Evolutionary conservation across 768 basidiomycete species (phyloP), one percentile per base, ranked within the genome.

Genomic region (Pisolithus sp.): DNA sequence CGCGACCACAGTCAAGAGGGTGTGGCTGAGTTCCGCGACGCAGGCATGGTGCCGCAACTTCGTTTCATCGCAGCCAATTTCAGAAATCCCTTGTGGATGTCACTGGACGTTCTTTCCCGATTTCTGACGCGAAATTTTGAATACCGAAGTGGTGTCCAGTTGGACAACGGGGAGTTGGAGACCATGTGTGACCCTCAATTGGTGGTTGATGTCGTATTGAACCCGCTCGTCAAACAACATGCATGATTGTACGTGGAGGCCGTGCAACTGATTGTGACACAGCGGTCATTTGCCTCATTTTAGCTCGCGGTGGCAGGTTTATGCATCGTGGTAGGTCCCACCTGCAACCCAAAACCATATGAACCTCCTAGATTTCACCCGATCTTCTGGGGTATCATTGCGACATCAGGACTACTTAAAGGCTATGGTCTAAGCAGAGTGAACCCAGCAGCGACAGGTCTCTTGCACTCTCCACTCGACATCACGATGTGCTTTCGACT

Each of bases 401-500:
- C 43, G 24, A 31, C 49, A 1, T 38, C 51, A 20, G 30, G 20
- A 31, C 62, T 67, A 67, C 59, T 56, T 65, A 65, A 53, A 58
- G 57, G 51, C 26, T 41, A 21, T 2, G 39, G 42, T n/a, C 31
- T 48, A 28, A 48, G 18, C 13, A 40, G 42, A 13, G 43, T 50
- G 44, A 17, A 7, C 44, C 28, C 46, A 8, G 18, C 50, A 50
- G 20, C 50, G 37, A 52, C 49, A 54, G n/a, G 46, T 45, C 26
- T 48, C 13, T 39, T 38, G n/a, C 18, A 24, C 20, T 55, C 38
- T 42, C 44, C 52, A 48, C 23, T 34, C 49, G 31, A 31, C 28
- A 44, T 44, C 34, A 49, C 5, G 23, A 73, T 73, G 70, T 73
- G 71, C 52, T 69, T 56, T 59, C 61, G 51, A 28, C 24, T 77